Base-by-base conservation (phyloP, 2,329 filamentous ascomycete genomes). In the Magnaporthales sp. region DNA sequence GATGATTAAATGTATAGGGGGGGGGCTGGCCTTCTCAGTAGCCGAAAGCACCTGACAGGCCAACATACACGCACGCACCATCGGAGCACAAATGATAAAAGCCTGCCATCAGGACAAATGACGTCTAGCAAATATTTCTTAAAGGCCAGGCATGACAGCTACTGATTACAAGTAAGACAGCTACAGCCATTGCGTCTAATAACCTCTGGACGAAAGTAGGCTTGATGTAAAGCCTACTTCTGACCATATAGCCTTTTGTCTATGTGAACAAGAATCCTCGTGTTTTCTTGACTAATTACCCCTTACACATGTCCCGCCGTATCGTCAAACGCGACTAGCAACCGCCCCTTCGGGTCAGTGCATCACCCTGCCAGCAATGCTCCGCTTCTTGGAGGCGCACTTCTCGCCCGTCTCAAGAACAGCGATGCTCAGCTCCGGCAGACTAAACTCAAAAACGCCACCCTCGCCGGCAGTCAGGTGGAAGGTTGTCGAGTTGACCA, bases 401-500 rank as follows among this genome's bases (percentile, higher is more conserved):
- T 60, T 60, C 22, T 26, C 56, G 10, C 56, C 66, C 27, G 79
- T 81, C 65, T 86, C 83, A 65, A 88, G 71, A 2, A 88, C 80
- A 15, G 84, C 84, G 63, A 88, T 80, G 69, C 83, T 86, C 67
- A 86, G 74, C 69, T 84, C 76, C 0, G 84, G 85, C 71, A 88
- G 68, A 29, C 72, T 77, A 70, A 87, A 87, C 60, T 74, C 74
- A 70, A 87, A 86, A 1, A 70, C 73, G 2, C 85, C 85, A 29
- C 79, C 75, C 3, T 73, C 70, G 19, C 77, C 79, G 2, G 81
- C 83, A 70, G 72, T 75, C 24, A 85, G 68, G 0, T 73, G 74
- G 1, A 71, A 73, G 11, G 73, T 78, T 1, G 74, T 76, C 24
- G 75, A 80, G 65, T 81, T 74, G 0, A 87, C 84, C 24, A 84